Evolutionary conservation across 1,284 basidiomycete species (phyloP).

Genomic region (Trichosporon sp.): DNA sequence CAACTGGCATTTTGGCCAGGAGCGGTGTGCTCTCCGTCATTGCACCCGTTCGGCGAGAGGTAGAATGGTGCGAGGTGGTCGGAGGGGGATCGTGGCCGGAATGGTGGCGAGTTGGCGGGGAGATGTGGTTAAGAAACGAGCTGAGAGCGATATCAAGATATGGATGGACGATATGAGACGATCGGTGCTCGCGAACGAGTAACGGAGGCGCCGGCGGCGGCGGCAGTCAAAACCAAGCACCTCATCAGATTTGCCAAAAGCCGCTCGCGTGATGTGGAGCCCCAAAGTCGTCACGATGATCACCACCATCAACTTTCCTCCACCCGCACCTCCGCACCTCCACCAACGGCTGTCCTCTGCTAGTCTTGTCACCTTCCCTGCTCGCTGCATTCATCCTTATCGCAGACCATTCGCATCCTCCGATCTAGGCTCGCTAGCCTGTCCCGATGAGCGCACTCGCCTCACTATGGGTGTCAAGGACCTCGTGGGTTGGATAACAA

Average conservation of each 20-base stretch:
- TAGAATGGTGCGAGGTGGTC: background rate
- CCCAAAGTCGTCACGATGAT: no score
- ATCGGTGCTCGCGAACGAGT: background rate
- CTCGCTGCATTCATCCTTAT: background rate
- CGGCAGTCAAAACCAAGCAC: background rate
- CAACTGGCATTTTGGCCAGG: slow-evolving; percentile 21
- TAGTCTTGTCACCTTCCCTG: background rate
- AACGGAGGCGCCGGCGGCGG: background rate
- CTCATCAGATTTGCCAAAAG: slow-evolving; percentile 4
- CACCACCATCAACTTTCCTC: no score
- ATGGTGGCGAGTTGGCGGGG: background rate
- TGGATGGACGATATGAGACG: background rate
- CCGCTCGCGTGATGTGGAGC: background rate
- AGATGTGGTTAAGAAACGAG: background rate
- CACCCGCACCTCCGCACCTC: background rate
- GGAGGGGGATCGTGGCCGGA: background rate
- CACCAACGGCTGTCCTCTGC: background rate
- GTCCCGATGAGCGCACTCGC: background rate
- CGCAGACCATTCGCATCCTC: background rate
- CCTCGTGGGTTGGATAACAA: slow-evolving; percentile 35
- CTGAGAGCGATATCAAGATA: background rate
- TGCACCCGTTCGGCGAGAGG: background rate
- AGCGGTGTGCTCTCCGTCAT: slow-evolving; percentile 26
- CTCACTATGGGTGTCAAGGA: slow-evolving; percentile 40
- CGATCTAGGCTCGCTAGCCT: background rate